Evolutionary conservation across 805 yeast genomes (phyloP).

Genomic region (Candida maris): DNA sequence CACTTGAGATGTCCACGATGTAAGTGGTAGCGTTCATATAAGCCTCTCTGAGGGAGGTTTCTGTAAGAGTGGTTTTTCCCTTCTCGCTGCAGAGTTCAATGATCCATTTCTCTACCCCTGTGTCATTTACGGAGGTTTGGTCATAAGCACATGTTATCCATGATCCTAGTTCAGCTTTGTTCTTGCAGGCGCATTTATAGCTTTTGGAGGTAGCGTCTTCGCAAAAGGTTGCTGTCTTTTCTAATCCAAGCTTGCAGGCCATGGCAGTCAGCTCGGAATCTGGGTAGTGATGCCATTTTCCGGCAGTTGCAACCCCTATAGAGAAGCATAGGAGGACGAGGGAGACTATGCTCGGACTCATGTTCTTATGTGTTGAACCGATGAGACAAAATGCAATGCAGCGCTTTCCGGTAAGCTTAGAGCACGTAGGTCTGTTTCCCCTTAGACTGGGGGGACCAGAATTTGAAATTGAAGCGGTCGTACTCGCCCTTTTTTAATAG

Average conservation of each 20-base stretch:
- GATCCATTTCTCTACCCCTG: conserved; percentile 21
- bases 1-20: conserved; percentile 31
- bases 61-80: conserved; percentile 28
- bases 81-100: conserved; percentile 19
- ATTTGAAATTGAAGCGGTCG: too few species aligned
- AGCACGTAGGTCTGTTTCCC: too few species aligned
- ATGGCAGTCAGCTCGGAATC: conserved; percentile 14
- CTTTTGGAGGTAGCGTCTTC: conserved; percentile 4
- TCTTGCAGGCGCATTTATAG: conserved; percentile 26
- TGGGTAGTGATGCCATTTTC: conserved; percentile 14
- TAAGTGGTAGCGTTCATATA: conserved; percentile 41
- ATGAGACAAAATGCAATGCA: too few species aligned
- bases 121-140: conserved; percentile 9
- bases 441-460: too few species aligned
- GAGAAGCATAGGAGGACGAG: neutral
- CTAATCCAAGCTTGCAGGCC: conserved; percentile 22
- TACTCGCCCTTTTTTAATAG: too few species aligned
- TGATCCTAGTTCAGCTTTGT: conserved; percentile 27
- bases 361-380: too few species aligned
- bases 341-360: too few species aligned
- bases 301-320: neutral
- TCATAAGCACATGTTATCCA: conserved; percentile 26
- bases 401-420: too few species aligned
- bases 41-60: conserved; percentile 31
- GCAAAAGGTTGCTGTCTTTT: conserved; percentile 21